These are phyloP conservation scores for Tetradesmus lagerheimii DNA, from an alignment of 139 green algal species.

Conservation along the genomic window DNA sequence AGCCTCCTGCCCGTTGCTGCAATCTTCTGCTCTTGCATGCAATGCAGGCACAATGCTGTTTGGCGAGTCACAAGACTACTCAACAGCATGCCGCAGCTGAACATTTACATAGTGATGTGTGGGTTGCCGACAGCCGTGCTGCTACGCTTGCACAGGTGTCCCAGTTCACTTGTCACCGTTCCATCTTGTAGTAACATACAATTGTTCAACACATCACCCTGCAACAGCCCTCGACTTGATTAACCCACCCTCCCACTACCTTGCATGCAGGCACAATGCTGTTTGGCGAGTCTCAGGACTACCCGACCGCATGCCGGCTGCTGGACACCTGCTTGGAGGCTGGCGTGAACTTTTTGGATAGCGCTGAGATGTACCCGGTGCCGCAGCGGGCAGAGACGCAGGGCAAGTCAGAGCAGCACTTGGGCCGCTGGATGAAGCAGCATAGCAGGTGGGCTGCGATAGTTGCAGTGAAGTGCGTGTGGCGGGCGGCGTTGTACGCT, in stretches of 20 bases:
- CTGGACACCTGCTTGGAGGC: conserved; percentile 71
- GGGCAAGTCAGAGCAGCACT: conserved; percentile 5
- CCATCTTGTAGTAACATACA: no score
- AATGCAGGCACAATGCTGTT: conserved; percentile 93
- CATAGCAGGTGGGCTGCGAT: conserved; percentile 40
- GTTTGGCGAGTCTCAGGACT: conserved; percentile 81
- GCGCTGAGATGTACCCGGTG: conserved; percentile 97
- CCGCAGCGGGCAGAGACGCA: conserved; percentile 74
- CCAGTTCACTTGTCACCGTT: no score
- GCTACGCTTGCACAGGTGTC: no score
- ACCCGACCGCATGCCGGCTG: conserved; percentile 53
- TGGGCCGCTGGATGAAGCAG: conserved; percentile 67
- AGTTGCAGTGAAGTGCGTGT: not conserved
- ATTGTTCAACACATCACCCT: no score
- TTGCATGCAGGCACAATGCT: conserved; percentile 87
- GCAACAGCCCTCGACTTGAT: no score
- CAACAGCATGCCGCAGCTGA: conserved; percentile 65
- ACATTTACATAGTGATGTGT: no score
- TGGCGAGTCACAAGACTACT: conserved; percentile 71
- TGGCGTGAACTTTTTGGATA: conserved; percentile 92
- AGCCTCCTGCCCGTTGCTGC: no score
- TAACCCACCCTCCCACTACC: no score
- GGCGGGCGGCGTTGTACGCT: not conserved
- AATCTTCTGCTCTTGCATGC: no score
- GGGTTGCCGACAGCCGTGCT: no score